These are phyloP conservation scores for Wickerhamiella infanticola DNA, from an alignment of 1,139 yeast species.

Conservation along the genomic window DNA sequence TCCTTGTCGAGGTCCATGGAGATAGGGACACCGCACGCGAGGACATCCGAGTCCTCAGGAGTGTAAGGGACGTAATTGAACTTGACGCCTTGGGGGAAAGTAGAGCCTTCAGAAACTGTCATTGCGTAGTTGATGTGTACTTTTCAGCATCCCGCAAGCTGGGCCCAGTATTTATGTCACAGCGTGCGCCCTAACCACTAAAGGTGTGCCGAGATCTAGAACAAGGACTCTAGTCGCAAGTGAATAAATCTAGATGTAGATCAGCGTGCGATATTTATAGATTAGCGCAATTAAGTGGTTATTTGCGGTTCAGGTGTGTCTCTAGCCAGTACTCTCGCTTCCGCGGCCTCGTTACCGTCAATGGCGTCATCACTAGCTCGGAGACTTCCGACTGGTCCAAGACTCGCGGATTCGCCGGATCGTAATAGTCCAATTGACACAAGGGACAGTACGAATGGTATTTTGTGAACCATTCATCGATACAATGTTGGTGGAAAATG, in stretches of 20 bases:
- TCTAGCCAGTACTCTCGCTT: background rate
- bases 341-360: background rate
- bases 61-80: slow-evolving; percentile 44
- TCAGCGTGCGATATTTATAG: too few relatives aligned
- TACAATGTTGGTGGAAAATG: background rate
- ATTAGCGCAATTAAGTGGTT: too few relatives aligned
- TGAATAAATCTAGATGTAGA: too few relatives aligned
- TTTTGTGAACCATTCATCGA: background rate
- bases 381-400: background rate
- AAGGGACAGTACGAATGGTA: background rate
- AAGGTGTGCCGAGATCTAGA: background rate
- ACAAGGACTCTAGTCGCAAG: too few relatives aligned
- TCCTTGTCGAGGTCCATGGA: slow-evolving; percentile 36
- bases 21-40: slow-evolving; percentile 41
- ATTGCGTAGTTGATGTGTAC: background rate
- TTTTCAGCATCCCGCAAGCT: background rate
- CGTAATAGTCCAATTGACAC: background rate
- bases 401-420: background rate
- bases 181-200: background rate
- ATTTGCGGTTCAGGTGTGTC: too few relatives aligned
- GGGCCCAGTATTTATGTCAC: background rate
- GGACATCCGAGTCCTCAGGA: slow-evolving; percentile 28
- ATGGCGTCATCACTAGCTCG: background rate
- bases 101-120: slow-evolving; percentile 12
- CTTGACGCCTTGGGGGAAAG: slow-evolving; percentile 37